Evolutionary conservation across 208 protist species (phyloP).

Genomic region (Leishmania tropica): DNA sequence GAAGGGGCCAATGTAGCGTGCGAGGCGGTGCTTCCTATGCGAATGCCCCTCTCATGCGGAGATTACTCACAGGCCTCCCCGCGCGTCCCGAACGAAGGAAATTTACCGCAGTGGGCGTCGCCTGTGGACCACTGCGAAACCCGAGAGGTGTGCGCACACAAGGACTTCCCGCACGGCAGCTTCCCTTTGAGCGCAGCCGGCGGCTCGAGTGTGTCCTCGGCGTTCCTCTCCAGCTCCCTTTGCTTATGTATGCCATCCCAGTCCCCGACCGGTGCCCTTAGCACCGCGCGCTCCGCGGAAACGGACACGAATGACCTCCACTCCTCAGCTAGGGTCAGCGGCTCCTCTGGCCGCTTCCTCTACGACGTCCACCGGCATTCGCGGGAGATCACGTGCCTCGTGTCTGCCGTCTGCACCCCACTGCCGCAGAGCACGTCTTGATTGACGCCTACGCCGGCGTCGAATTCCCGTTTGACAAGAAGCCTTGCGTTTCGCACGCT

Average conservation of each 20-base stretch:
- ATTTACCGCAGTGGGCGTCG: not conserved
- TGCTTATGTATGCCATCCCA: slow-evolving; percentile 4
- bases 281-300: not conserved
- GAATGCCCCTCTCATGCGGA: not conserved
- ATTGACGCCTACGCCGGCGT: slow-evolving; percentile 4
- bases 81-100: not conserved
- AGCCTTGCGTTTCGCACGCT: slow-evolving; percentile 7
- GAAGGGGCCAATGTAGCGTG: not conserved
- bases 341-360: not conserved
- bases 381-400: not conserved
- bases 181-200: not conserved
- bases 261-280: slow-evolving; percentile 9
- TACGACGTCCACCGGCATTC: slow-evolving; percentile 1
- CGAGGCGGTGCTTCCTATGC: not conserved
- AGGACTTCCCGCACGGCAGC: not conserved
- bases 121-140: not conserved
- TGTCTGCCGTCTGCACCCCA: not conserved
- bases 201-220: slow-evolving; percentile 19
- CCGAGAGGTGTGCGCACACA: slow-evolving; percentile 2
- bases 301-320: slow-evolving; percentile 3
- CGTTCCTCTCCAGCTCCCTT: slow-evolving; percentile 29
- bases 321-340: not conserved
- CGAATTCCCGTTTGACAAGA: not conserved
- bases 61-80: not conserved
- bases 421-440: not conserved